Conservation (phyloP, 2,329 filamentous ascomycete species). For the Neonectria faginata region DNA sequence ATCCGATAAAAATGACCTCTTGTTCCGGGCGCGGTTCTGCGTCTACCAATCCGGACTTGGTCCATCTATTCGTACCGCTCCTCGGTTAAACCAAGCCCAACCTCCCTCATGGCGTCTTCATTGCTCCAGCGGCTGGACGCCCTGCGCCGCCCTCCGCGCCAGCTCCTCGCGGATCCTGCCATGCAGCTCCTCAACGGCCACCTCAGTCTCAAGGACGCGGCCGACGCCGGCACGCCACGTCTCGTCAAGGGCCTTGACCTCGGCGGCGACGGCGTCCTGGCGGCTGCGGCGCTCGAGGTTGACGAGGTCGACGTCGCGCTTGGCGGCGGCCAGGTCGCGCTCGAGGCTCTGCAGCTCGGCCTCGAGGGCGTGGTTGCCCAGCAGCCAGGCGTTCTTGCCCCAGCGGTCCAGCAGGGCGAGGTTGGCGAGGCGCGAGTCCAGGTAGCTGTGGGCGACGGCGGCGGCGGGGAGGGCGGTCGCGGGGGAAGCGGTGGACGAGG, state of each 20-base stretch:
- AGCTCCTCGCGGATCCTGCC: constrained; percentile 74
- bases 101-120: not conserved
- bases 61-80: not conserved
- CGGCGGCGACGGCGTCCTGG: constrained; percentile 78
- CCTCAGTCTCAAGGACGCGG: constrained; percentile 85
- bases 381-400: constrained; percentile 92
- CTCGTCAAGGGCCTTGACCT: constrained; percentile 79
- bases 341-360: constrained; percentile 74
- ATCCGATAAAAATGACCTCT: not conserved
- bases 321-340: constrained; percentile 76
- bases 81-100: not conserved
- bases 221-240: constrained; percentile 84
- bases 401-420: constrained; percentile 81
- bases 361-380: constrained; percentile 85
- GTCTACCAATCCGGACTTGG: not conserved
- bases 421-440: constrained; percentile 63
- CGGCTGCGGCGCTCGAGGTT: constrained; percentile 75
- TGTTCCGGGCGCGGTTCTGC: not conserved
- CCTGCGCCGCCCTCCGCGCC: constrained; percentile 48
- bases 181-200: constrained; percentile 80
- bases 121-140: constrained; percentile 13
- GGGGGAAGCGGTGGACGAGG: constrained; percentile 54
- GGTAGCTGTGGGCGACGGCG: constrained; percentile 64
- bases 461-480: constrained; percentile 72
- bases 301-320: constrained; percentile 77